These are phyloP conservation scores for Calonectria pteridis DNA, from an alignment of 2,329 filamentous ascomycete species.

Conservation along the genomic window DNA sequence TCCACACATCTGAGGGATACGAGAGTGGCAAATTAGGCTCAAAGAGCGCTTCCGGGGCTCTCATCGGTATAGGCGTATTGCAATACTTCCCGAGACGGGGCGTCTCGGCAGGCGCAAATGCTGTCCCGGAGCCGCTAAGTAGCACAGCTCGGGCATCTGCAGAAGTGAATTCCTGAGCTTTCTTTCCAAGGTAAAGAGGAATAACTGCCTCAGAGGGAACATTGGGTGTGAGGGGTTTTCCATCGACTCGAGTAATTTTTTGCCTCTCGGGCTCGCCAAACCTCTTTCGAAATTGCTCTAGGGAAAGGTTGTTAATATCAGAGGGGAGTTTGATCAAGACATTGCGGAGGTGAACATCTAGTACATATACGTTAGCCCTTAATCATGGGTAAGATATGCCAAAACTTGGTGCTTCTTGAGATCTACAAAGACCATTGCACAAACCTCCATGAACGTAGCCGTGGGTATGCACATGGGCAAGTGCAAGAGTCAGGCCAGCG, in stretches of 20 bases:
- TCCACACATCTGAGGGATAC: background rate
- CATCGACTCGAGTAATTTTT: background rate
- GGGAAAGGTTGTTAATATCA: background rate
- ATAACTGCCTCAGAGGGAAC: background rate
- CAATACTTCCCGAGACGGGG: background rate
- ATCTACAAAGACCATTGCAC: background rate
- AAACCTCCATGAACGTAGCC: background rate
- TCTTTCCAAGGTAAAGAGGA: background rate
- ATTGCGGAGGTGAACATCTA: background rate
- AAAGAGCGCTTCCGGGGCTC: background rate
- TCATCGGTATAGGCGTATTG: background rate
- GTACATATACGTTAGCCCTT: background rate
- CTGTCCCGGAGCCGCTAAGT: background rate
- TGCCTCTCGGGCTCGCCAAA: background rate
- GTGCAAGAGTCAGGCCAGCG: background rate
- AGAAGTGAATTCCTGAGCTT: background rate
- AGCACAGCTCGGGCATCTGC: background rate
- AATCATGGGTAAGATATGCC: background rate
- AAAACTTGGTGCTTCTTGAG: background rate
- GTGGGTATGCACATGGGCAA: background rate
- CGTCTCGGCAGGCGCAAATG: background rate
- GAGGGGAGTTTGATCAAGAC: background rate
- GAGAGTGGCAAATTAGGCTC: background rate
- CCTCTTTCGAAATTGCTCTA: background rate
- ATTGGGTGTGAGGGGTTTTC: background rate